Percentiles rank a stretch among this genome's conserved stretches.
phyloP scores from a whole-genome alignment of 306 rosid genomes.

The Spatholobus suberectus region DNA sequence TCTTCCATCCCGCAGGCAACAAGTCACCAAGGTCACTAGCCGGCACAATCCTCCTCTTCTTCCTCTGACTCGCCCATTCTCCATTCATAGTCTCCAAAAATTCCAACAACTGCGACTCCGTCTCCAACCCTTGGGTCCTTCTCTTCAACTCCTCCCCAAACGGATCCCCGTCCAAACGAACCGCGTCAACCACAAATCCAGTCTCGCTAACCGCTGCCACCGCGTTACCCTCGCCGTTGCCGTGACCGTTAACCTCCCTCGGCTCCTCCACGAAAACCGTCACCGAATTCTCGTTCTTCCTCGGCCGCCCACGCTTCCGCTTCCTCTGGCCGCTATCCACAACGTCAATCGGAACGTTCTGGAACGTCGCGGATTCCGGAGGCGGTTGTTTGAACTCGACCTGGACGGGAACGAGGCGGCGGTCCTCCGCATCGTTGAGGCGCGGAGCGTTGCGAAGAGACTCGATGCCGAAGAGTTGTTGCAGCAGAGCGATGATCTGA shows the following conservation, averaged over 20 bases:
- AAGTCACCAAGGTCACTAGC: conserved; percentile 54
- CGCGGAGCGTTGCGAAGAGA: conserved; percentile 20
- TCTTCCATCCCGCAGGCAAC: conserved; percentile 70
- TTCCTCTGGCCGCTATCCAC: conserved; percentile 27
- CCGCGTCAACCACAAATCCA: conserved; percentile 39
- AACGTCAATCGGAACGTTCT: conserved; percentile 32
- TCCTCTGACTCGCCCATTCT: conserved; percentile 71
- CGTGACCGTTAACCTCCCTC: background rate
- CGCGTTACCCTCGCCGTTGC: background rate
- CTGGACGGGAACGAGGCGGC: conserved; percentile 40
- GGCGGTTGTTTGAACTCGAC: conserved; percentile 40
- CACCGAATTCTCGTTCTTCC: conserved; percentile 48
- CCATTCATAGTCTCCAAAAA: conserved; percentile 66
- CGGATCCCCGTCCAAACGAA: conserved; percentile 55
- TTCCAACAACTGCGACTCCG: conserved; percentile 55
- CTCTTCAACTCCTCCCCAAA: conserved; percentile 61
- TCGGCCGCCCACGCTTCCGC: conserved; percentile 87
- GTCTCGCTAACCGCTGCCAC: conserved; percentile 30
- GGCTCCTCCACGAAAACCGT: conserved; percentile 29
- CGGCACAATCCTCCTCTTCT: conserved; percentile 70
- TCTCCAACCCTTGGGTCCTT: conserved; percentile 69
- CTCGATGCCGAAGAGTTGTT: conserved; percentile 67
- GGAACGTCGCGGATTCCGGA: conserved; percentile 3
- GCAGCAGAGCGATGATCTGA: conserved; percentile 54
- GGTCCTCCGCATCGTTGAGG: conserved; percentile 8